Evolutionary conservation across 768 basidiomycete genomes (phyloP).

Genomic region (Tylopilus plumbeoviolaceoides): DNA sequence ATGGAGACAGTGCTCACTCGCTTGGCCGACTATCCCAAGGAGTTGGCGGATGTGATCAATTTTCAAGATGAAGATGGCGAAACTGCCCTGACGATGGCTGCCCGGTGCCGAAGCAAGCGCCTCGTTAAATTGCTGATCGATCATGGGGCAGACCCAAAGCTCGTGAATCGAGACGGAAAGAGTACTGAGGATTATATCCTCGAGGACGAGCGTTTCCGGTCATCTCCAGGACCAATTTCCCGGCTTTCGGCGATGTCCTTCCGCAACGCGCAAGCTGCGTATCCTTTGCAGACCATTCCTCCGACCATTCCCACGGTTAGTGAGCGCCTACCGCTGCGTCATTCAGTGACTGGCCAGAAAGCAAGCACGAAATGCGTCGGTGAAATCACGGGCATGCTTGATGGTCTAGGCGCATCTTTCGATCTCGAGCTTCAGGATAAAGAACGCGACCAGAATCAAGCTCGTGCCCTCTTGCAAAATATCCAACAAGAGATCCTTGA

Average conservation of each 20-base stretch:
- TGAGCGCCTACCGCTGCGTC: constrained; percentile 73
- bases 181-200: constrained; percentile 98
- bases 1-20: constrained; percentile 93
- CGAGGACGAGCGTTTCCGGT: constrained; percentile 95
- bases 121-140: constrained; percentile 94
- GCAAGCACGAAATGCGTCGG: constrained; percentile 82
- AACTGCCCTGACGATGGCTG: constrained; percentile 94
- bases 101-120: constrained; percentile 91
- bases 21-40: constrained; percentile 89
- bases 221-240: constrained; percentile 78
- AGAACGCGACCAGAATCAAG: constrained; percentile 87
- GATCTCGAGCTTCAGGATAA: constrained; percentile 90
- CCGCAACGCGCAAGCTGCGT: constrained; percentile 59
- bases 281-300: constrained; percentile 40
- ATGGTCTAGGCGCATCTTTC: constrained; percentile 82
- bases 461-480: constrained; percentile 77
- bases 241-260: constrained; percentile 65
- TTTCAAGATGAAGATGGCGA: constrained; percentile 99
- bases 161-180: constrained; percentile 92
- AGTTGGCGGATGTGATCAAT: constrained; percentile 96
- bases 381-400: constrained; percentile 83
- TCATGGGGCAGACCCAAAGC: constrained; percentile 93
- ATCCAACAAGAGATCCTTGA: constrained; percentile 90
- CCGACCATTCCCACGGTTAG: constrained; percentile 42
- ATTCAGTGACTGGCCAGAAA: constrained; percentile 80